A percentile compares a stretch with the other conserved stretches of the same genome.
Conservation (phyloP, 106 monocot genomes). For the Dendrobium officinale region DNA sequence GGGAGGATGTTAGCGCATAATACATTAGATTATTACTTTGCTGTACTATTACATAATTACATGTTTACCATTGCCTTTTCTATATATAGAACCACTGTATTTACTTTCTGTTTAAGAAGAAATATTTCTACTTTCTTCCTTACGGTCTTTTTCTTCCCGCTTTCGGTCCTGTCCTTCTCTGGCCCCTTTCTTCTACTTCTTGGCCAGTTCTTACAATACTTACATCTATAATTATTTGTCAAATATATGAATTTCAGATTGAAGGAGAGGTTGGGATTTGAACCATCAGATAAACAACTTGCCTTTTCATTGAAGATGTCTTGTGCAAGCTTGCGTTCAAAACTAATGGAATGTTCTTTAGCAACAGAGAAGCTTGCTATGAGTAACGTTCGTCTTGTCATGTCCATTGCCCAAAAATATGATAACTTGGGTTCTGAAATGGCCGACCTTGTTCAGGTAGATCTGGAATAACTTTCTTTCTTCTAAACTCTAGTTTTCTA, state of each 20-base stretch:
- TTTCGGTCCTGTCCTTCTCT: no score
- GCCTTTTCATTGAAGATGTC: conserved; percentile 68
- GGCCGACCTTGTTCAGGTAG: conserved; percentile 89
- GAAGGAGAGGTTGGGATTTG: conserved; percentile 65
- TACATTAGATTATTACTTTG: no score
- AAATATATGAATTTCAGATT: conserved; percentile 37
- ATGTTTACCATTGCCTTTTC: no score
- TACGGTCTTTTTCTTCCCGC: no score
- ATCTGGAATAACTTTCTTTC: not conserved
- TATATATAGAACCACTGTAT: no score
- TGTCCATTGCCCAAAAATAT: conserved; percentile 93
- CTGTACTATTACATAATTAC: no score
- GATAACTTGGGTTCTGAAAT: conserved; percentile 90
- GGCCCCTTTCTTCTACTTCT: no score
- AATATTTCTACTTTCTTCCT: no score
- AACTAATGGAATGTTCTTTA: conserved; percentile 66
- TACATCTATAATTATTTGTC: not conserved
- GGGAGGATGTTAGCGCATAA: no score
- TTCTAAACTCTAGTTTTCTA: not conserved
- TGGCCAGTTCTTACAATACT: no score
- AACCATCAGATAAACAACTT: conserved; percentile 74
- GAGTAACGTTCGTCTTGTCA: conserved; percentile 90
- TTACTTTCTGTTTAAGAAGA: no score
- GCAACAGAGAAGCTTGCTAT: conserved; percentile 77
- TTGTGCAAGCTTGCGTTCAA: conserved; percentile 40